Base-by-base conservation (phyloP, 2,329 filamentous ascomycete species). In the Cladorrhinum sp. region DNA sequence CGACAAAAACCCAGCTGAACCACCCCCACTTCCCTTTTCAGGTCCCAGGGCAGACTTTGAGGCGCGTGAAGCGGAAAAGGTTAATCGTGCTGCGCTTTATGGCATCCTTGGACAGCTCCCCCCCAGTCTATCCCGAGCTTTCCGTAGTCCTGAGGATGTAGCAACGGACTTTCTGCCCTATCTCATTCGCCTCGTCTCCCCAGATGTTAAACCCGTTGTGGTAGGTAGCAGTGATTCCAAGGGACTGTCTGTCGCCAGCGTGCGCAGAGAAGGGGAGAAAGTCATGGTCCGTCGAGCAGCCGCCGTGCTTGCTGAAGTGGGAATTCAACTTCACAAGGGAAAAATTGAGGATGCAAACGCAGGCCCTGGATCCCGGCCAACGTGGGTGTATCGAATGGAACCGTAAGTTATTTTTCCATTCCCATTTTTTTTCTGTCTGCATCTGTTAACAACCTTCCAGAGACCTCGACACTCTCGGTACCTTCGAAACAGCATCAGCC, bases 321-420 rank as follows among this genome's bases (percentile, higher is more conserved):
- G 92, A 16, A 85, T 98, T 16, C 82, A 84, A 1, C 89, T 98
- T 72, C 90, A 96, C 66, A 89, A 87, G 70, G 89, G 90, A 12
- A 87, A 88, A 68, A 84, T 98, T 49, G 92, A 96, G 69, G 88
- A 90, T 20, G 23, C 65, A 2, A 63, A 58, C 8, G 62, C 67
- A 36, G 82, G 82, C 7, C 73, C 80, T 4, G 78, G 77, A 20
- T 80, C 80, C 59, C 83, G 85, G 32, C 77, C 81, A 18, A 81
- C 86, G 66, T 98, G 87, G 82, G 88, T 96, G 8, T 98, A 96
- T 74, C 86, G 95, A 57, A 93, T 99, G 91, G 93, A 98, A 70
- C 95, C 95, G 83, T 93, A 78, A 81, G 89, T 87, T 13, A 18
- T 45, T 7, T 32, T 41, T 55, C 29, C n/a, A 32, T 52, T 45